Evolutionary conservation across 208 protist species (phyloP).

Genomic region (Trichomonas gallinae): DNA sequence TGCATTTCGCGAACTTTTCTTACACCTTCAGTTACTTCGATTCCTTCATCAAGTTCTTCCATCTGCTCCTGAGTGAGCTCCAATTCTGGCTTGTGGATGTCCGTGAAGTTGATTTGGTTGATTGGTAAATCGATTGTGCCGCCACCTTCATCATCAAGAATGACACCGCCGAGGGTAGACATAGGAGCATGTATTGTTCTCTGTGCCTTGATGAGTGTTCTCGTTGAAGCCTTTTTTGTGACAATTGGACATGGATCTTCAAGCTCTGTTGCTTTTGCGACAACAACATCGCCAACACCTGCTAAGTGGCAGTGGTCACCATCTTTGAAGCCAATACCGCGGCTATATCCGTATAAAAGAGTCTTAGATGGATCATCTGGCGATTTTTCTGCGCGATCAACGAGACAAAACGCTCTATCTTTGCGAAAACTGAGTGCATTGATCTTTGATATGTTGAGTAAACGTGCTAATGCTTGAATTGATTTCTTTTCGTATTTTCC

Average conservation of each 20-base stretch:
- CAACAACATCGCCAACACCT: slow-evolving; percentile 83
- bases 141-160: slow-evolving; percentile 90
- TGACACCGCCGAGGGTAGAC: slow-evolving; percentile 84
- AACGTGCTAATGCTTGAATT: slow-evolving; percentile 77
- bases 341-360: slow-evolving; percentile 88
- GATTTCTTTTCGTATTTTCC: slow-evolving; percentile 57
- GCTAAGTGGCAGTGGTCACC: slow-evolving; percentile 70
- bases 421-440: slow-evolving; percentile 84
- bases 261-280: slow-evolving; percentile 54
- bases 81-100: background rate
- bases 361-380: slow-evolving; percentile 58
- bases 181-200: slow-evolving; percentile 92
- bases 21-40: background rate
- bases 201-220: slow-evolving; percentile 47
- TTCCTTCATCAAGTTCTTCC: background rate
- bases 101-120: slow-evolving; percentile 20
- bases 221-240: background rate
- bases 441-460: slow-evolving; percentile 85
- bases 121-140: slow-evolving; percentile 66
- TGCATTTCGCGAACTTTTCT: background rate
- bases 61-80: slow-evolving; percentile 13
- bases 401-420: slow-evolving; percentile 83
- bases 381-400: slow-evolving; percentile 69
- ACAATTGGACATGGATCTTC: slow-evolving; percentile 80
- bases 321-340: slow-evolving; percentile 76